Percentiles rank a stretch among this genome's conserved stretches.
Evolutionary conservation across 176 grass and related monocot species (phyloP).

Genomic region (Luzula sylvatica): DNA sequence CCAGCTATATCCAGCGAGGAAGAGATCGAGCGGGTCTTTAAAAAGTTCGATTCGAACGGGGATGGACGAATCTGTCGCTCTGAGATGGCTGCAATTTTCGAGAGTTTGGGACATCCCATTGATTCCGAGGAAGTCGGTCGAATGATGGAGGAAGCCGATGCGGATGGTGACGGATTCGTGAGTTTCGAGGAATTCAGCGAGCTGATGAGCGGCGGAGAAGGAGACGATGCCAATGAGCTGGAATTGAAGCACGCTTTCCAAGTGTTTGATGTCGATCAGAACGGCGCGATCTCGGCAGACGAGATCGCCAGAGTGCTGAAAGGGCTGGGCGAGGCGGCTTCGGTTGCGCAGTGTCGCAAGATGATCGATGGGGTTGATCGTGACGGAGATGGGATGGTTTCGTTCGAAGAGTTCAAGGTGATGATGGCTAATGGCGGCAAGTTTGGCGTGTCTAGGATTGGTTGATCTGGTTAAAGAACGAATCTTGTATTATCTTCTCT

Average conservation of each 20-base stretch:
- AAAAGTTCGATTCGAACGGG: slow-evolving; percentile 90
- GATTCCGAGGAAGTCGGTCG: slow-evolving; percentile 54
- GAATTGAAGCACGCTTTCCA: slow-evolving; percentile 77
- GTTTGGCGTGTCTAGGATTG: not conserved
- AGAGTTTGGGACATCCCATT: slow-evolving; percentile 52
- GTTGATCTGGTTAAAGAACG: not conserved
- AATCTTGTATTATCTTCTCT: no score
- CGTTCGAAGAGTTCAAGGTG: slow-evolving; percentile 88
- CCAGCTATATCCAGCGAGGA: slow-evolving; percentile 22
- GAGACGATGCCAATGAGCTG: slow-evolving; percentile 33
- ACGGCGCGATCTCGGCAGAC: slow-evolving; percentile 68
- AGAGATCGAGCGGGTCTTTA: slow-evolving; percentile 68
- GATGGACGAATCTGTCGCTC: slow-evolving; percentile 72
- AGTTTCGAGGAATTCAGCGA: slow-evolving; percentile 69
- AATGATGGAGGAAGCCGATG: slow-evolving; percentile 90
- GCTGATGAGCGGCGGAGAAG: slow-evolving; percentile 31
- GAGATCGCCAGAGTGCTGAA: slow-evolving; percentile 69
- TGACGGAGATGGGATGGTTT: slow-evolving; percentile 71
- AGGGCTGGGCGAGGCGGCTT: slow-evolving; percentile 62
- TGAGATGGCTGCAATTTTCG: slow-evolving; percentile 64
- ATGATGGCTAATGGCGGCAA: slow-evolving; percentile 66
- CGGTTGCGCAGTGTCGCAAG: slow-evolving; percentile 61
- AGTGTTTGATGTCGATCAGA: slow-evolving; percentile 74
- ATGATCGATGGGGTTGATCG: slow-evolving; percentile 90
- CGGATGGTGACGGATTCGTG: slow-evolving; percentile 90